Evolutionary conservation across 2,329 filamentous ascomycete genomes (phyloP), one percentile per base, ranked within the genome.

Genomic region (Colletotrichum zoysiae): DNA sequence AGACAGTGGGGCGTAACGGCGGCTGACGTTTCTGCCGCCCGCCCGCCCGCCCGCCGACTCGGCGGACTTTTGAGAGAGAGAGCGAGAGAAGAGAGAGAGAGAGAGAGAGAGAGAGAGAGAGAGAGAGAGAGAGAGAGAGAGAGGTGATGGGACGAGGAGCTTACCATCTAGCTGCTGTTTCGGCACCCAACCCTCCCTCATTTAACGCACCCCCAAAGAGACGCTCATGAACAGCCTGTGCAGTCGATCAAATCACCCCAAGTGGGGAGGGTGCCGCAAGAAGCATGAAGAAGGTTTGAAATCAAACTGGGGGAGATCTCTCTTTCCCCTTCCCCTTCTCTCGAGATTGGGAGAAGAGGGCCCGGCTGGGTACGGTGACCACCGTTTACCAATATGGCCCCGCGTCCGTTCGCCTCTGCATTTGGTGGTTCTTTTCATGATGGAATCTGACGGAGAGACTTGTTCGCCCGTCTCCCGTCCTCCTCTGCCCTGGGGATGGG

Each of bases 221-320:
- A 61, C 56, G 44, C 58, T 50, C 18, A 30, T 44, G 48, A n/a
- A 33, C 55, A 63, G 33, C 23, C 30, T 66, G 63, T 59, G 59
- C 40, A 42, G 51, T 35, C 50, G 55, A 53, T 68, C 65, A 64
- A 64, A n/a, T 50, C 42, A 40, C 40, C 46, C 26, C 26, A 26
- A 46, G 20, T 23, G 35, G 42, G 33, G 23, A 30, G 30, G 30
- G 35, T 38, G 42, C 23, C 48, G 14, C 48, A 48, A 67, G 67
- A 70, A 67, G 63, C 67, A 67, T 67, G 63, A 58, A 61, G 67
- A 70, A 70, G 46, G 46, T 65, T 20, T 44, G 30, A 64, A 26
- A 63, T 44, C 59, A 56, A 46, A 14, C 16, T 40, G 42, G 55
- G 51, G 51, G 35, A 46, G 40, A 46, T 46, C 18, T 46, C 14